A percentile compares a stretch with the other conserved stretches of the same genome.
Evolutionary conservation across 2,329 filamentous ascomycete species (phyloP).

Genomic region (Sclerotinia subarctica): DNA sequence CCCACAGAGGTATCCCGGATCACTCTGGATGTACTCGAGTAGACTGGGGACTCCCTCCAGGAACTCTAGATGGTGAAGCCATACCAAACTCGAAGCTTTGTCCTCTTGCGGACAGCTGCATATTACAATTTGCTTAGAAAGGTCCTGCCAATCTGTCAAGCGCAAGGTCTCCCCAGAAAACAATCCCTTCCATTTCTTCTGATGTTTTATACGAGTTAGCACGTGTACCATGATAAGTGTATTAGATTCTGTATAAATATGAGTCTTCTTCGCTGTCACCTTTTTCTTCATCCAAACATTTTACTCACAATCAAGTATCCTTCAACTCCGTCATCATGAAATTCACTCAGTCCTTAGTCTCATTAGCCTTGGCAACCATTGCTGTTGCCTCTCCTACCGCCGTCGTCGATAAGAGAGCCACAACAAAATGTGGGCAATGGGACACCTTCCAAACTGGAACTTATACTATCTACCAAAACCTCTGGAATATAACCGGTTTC

Average conservation of each 20-base stretch:
- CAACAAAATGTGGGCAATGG: slow-evolving; percentile 32
- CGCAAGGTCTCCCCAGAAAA: neutral
- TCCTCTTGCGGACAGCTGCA: neutral
- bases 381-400: slow-evolving; percentile 24
- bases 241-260: neutral
- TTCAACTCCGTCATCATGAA: slow-evolving; percentile 22
- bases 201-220: slow-evolving; percentile 10
- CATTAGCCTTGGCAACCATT: slow-evolving; percentile 18
- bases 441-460: slow-evolving; percentile 32
- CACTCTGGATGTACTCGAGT: neutral
- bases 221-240: neutral
- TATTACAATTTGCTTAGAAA: neutral
- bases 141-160: neutral
- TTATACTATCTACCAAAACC: slow-evolving; percentile 43
- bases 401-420: slow-evolving; percentile 40
- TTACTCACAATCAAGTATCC: neutral
- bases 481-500: slow-evolving; percentile 19
- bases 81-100: neutral
- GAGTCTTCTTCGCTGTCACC: neutral
- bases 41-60: neutral
- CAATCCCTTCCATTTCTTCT: neutral
- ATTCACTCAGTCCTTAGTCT: slow-evolving; percentile 21
- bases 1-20: neutral
- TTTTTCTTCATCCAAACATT: neutral
- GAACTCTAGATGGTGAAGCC: neutral